Conservation (phyloP, 2,329 filamentous ascomycete genomes). For the Claviceps africana region DNA sequence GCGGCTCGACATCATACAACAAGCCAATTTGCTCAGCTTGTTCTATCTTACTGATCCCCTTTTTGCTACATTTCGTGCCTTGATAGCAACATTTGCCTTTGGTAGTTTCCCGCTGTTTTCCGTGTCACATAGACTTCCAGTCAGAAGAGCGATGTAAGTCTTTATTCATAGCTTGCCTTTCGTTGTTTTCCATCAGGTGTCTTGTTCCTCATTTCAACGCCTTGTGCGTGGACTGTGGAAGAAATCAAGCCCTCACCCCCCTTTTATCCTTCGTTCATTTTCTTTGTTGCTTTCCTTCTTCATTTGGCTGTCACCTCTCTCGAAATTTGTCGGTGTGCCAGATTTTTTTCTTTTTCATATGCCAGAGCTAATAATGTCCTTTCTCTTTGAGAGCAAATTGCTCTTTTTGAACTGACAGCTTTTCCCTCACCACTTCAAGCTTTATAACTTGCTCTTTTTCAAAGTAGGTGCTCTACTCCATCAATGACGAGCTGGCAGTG, state of each 20-base stretch:
- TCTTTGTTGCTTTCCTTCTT: not conserved
- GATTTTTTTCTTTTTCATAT: not conserved
- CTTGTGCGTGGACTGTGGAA: not conserved
- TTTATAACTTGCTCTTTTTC: constrained; percentile 19
- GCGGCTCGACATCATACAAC: constrained; percentile 19
- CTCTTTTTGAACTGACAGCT: not conserved
- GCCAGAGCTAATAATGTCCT: not conserved
- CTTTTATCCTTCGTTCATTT: not conserved
- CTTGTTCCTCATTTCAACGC: not conserved
- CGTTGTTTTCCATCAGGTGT: not conserved
- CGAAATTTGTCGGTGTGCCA: no score
- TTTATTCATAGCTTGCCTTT: not conserved
- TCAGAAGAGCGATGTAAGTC: constrained; percentile 16
- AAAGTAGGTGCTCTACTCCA: constrained; percentile 7
- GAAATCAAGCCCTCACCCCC: not conserved
- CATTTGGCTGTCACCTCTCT: no score
- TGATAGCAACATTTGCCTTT: constrained; percentile 35
- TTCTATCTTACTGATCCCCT: constrained; percentile 45
- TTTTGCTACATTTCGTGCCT: constrained; percentile 42
- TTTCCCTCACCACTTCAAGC: constrained; percentile 13
- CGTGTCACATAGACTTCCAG: constrained; percentile 14
- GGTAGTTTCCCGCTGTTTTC: constrained; percentile 17
- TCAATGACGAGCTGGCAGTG: constrained; percentile 1
- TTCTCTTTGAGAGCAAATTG: not conserved
- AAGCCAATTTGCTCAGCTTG: constrained; percentile 44